These are phyloP conservation scores for Ustilago xerochloae DNA, from an alignment of 1,284 basidiomycete genomes.

Conservation along the genomic window DNA sequence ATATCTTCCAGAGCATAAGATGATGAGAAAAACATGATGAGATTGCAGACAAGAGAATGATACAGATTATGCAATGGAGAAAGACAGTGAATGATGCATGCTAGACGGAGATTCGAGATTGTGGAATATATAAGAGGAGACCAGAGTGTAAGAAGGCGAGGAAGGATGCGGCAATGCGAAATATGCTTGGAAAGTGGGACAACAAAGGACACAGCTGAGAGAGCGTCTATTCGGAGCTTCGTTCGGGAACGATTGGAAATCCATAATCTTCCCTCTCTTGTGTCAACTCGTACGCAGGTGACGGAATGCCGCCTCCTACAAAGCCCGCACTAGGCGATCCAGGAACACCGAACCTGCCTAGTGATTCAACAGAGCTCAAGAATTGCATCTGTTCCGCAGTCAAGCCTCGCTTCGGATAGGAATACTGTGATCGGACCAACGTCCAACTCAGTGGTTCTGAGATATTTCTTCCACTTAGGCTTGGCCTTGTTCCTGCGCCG, in stretches of 20 bases:
- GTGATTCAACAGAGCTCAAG: slow-evolving; percentile 43
- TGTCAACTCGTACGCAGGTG: slow-evolving; percentile 22
- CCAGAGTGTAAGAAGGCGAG: too few species aligned
- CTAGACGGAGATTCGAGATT: too few species aligned
- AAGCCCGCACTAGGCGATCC: background rate
- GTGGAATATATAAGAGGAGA: too few species aligned
- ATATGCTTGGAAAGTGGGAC: too few species aligned
- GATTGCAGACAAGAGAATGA: background rate
- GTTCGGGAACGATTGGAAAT: slow-evolving; percentile 13
- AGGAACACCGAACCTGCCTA: slow-evolving; percentile 44
- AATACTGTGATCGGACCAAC: slow-evolving; percentile 39
- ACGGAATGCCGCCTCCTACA: background rate
- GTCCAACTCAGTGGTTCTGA: slow-evolving; percentile 48
- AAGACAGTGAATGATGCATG: background rate
- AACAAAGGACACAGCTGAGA: too few species aligned
- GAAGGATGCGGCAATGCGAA: too few species aligned
- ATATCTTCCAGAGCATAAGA: too few species aligned
- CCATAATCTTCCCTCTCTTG: slow-evolving; percentile 27
- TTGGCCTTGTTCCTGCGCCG: slow-evolving; percentile 7
- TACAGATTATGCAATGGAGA: background rate
- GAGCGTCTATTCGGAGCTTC: background rate
- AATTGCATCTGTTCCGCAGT: slow-evolving; percentile 43
- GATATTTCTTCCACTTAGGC: slow-evolving; percentile 12
- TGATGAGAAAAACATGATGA: background rate
- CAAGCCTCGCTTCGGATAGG: slow-evolving; percentile 33